Conservation (phyloP, 305 asterid species). For the Rubia tinctorum region DNA sequence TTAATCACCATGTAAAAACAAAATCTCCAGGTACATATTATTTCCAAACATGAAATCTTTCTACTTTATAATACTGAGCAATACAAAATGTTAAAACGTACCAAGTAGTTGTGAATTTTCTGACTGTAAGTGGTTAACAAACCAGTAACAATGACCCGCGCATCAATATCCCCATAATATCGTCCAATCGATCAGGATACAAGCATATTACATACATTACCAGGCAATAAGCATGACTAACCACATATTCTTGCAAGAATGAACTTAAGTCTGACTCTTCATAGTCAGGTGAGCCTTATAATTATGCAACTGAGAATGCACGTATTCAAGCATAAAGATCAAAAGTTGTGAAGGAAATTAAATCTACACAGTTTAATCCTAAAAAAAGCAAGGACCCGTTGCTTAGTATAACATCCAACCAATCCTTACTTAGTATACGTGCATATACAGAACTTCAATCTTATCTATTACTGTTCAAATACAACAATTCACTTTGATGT, state of each 20-base stretch:
- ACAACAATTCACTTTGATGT: background rate
- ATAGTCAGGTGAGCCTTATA: background rate
- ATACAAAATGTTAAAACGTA: conserved; percentile 20
- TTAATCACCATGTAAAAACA: background rate
- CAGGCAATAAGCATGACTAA: background rate
- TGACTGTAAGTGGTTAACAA: conserved; percentile 94
- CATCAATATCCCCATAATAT: conserved; percentile 65
- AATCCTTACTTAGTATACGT: too few relatives aligned
- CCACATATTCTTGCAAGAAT: too few relatives aligned
- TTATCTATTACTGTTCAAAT: background rate
- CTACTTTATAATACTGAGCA: too few relatives aligned
- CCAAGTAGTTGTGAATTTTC: conserved; percentile 99
- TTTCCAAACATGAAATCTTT: too few relatives aligned
- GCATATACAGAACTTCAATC: background rate
- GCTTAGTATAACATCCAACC: background rate
- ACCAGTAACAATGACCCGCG: conserved; percentile 82
- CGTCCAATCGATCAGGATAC: conserved; percentile 3
- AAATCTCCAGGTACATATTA: background rate
- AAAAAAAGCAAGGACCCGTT: background rate
- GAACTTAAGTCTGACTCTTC: background rate
- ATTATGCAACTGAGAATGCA: background rate
- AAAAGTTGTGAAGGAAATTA: background rate
- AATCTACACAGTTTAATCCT: background rate
- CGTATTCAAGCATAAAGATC: background rate
- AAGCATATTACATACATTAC: background rate